Evolutionary conservation across 164 flowering plant species (phyloP).

Genomic region (Vitis amurensis): DNA sequence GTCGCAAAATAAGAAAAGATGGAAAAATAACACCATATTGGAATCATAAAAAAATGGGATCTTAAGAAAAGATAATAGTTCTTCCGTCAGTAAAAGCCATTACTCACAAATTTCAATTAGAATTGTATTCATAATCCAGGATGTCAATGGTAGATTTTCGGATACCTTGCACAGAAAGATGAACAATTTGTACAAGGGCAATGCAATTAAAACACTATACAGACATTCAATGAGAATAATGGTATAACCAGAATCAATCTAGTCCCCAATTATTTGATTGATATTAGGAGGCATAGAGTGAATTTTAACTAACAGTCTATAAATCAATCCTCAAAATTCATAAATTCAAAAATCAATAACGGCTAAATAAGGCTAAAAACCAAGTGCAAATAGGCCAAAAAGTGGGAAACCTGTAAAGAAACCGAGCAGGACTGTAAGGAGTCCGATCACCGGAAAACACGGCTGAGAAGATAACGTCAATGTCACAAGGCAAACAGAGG

Average conservation of each 20-base stretch:
- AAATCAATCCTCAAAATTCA: too few species aligned
- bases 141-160: too few species aligned
- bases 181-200: too few species aligned
- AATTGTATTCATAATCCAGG: too few species aligned
- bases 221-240: not conserved
- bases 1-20: not conserved
- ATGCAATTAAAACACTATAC: too few species aligned
- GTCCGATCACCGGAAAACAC: conserved; percentile 56
- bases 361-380: not conserved
- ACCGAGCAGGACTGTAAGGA: conserved; percentile 64
- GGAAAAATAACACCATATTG: not conserved
- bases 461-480: conserved; percentile 43
- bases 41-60: too few species aligned
- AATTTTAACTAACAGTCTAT: not conserved
- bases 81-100: too few species aligned
- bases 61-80: too few species aligned
- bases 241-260: not conserved
- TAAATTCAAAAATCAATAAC: not conserved
- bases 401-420: conserved; percentile 58
- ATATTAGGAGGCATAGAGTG: not conserved
- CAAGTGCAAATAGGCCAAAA: not conserved
- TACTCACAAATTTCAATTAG: too few species aligned
- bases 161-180: too few species aligned
- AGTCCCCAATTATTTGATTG: not conserved
- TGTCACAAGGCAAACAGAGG: conserved; percentile 58